A percentile compares a stretch with the other conserved stretches of the same genome.
Conservation (phyloP, 768 basidiomycete genomes). For the Podaxis carcinomalis region DNA sequence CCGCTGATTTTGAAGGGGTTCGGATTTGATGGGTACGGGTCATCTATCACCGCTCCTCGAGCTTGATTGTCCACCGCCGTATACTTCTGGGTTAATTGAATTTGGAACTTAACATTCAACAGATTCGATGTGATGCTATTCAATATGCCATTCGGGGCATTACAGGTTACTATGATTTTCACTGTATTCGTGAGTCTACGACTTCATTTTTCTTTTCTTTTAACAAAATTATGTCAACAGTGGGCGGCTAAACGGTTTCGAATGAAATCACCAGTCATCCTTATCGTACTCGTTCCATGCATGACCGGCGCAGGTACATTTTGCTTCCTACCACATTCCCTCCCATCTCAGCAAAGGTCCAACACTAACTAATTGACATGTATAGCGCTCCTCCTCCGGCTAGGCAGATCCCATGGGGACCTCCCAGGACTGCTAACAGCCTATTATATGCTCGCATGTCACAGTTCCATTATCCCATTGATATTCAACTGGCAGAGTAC, state of each 20-base stretch:
- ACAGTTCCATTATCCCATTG: constrained; percentile 19
- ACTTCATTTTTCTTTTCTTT: neutral
- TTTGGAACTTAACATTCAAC: neutral
- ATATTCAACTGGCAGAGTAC: constrained; percentile 30
- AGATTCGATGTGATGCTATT: constrained; percentile 29
- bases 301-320: constrained; percentile 20
- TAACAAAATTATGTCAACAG: constrained; percentile 9
- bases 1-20: constrained; percentile 29
- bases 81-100: too few relatives aligned
- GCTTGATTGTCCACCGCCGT: too few relatives aligned
- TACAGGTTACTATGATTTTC: constrained; percentile 23
- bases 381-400: constrained; percentile 22
- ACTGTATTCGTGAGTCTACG: constrained; percentile 22
- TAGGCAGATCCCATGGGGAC: constrained; percentile 21
- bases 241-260: constrained; percentile 24
- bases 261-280: constrained; percentile 22
- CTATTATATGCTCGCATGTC: constrained; percentile 25
- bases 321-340: neutral
- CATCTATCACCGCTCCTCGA: neutral
- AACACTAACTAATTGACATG: neutral
- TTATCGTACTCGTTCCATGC: constrained; percentile 19
- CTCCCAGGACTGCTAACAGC: constrained; percentile 24
- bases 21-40: constrained; percentile 25
- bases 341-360: neutral
- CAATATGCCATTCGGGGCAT: constrained; percentile 24